Evolutionary conservation across 306 rosid species (phyloP).

Genomic region (Gillenia trifoliata): DNA sequence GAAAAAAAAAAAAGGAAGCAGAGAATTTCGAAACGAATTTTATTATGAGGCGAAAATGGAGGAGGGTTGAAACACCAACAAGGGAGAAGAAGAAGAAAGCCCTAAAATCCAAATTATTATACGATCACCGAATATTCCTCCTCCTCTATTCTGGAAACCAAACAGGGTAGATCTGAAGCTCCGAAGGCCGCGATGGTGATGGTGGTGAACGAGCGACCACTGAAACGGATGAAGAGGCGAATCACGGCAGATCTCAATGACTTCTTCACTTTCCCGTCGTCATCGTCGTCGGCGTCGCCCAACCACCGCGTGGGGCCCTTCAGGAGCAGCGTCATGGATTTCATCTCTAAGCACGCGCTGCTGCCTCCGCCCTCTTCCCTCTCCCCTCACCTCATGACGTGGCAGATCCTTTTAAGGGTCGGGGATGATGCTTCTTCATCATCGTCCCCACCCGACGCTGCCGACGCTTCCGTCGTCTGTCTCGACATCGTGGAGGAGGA

Average conservation of each 20-base stretch:
- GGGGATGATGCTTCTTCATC: conserved; percentile 11
- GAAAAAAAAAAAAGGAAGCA: too few species aligned
- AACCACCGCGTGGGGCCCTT: conserved; percentile 41
- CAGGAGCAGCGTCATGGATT: conserved; percentile 51
- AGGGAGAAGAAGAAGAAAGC: background rate
- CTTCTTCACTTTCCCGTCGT: conserved; percentile 68
- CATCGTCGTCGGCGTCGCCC: conserved; percentile 16
- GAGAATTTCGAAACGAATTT: too few species aligned
- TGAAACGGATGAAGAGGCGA: conserved; percentile 82
- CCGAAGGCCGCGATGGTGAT: conserved; percentile 20
- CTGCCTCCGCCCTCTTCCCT: conserved; percentile 80
- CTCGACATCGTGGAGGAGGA: conserved; percentile 92
- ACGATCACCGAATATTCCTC: background rate
- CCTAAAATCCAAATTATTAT: background rate
- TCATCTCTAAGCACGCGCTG: conserved; percentile 68
- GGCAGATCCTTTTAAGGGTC: conserved; percentile 80
- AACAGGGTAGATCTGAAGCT: background rate
- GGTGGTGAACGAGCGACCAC: conserved; percentile 74
- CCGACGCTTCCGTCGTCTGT: conserved; percentile 39
- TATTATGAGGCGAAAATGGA: background rate
- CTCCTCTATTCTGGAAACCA: background rate
- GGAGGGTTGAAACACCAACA: background rate
- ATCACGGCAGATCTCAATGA: conserved; percentile 80
- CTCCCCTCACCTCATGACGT: conserved; percentile 73
- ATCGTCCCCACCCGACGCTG: background rate